Evolutionary conservation across 2,329 filamentous ascomycete species (phyloP), one percentile per base, ranked within the genome.

Genomic region (Pyrenophora tritici-repentis): DNA sequence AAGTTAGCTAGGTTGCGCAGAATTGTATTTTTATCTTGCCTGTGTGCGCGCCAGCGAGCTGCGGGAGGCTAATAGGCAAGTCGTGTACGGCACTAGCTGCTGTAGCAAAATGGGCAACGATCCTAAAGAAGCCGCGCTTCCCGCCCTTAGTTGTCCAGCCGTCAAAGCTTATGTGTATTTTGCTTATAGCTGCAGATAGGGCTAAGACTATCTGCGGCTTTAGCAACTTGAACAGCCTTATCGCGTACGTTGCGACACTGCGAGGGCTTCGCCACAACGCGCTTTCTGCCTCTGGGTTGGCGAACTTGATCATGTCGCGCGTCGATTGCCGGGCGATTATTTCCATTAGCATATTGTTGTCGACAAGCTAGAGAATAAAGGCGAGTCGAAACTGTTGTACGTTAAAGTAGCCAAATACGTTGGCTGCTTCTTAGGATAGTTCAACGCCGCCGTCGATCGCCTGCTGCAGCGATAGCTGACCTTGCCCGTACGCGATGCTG

Each of bases 101-200:
- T 5, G 12, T 18, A 41, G 36, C 35, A 36, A 40, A 51, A 18
- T 51, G 42, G n/a, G 33, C 26, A 38, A 46, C 36, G 26, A 51
- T 29, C 13, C 42, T 18, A 31, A 45, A 40, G 16, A 40, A 51
- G 41, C 35, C 42, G 18, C 31, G 34, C 29, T 51, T 51, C 7
- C 42, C 42, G 17, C 44, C 35, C 12, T 47, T 40, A 31, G 29
- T 47, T 18, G 35, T 47, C 42, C 22, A 45, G 18, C 41, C 32
- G 22, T 51, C 36, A 42, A 41, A 45, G 35, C 42, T 44, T 35
- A 51, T 16, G 32, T 46, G 42, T 22, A 51, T 36, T 24, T 51
- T 51, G 16, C 42, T 46, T 16, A 40, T 33, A 35, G 42, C 47
- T 26, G 24, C n/a, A 8, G n/a, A 34, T 14, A 45, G 24, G 31